Base-by-base conservation (phyloP, 2,329 filamentous ascomycete genomes). In the Paraconiothyrium sp. region DNA sequence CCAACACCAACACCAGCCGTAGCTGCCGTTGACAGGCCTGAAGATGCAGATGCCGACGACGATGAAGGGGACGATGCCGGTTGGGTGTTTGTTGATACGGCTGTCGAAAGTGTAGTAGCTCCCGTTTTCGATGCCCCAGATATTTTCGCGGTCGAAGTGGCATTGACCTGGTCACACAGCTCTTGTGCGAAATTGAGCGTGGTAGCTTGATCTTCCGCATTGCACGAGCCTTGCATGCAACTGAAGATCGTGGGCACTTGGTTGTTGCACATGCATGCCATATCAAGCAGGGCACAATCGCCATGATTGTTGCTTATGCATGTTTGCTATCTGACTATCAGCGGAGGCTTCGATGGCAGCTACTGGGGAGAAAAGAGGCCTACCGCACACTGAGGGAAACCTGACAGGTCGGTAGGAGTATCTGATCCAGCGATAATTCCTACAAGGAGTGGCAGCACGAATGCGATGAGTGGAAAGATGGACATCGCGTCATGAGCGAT, bases 181-280 rank as follows among this genome's bases (percentile, higher is more conserved):
- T 44, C 52, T 34, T 55, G 39, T 14, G 39, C 52, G 27, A 55
- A 55, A 1, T 6, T n/a, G 1, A 55, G 27, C 10, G 52, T 55
- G 3, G 39, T 22, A 22, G 52, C 52, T 24, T 55, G 52, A 14
- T 55, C 52, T 22, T 43, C 39, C 10, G 52, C 52, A 20, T 32
- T 24, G 39, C 52, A 55, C 6, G 52, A 55, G 27, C 52, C 52
- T 22, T 55, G 52, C 52, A 55, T 55, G 52, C 52, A 55, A 9
- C 39, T 55, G 52, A 55, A 55, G 52, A 55, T 55, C 11, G 24
- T 8, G 9, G 52, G 37, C 8, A 55, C 52, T 34, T 55, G 52
- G 27, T 34, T 34, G 10, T 43, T 46, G 52, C 52, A 55, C 52
- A 55, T 55, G 52, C 52, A 55, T 9, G 39, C 22, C 39, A 44